phyloP scores from a whole-genome alignment of 2,329 filamentous ascomycete species.

The Penicillium sp. region DNA sequence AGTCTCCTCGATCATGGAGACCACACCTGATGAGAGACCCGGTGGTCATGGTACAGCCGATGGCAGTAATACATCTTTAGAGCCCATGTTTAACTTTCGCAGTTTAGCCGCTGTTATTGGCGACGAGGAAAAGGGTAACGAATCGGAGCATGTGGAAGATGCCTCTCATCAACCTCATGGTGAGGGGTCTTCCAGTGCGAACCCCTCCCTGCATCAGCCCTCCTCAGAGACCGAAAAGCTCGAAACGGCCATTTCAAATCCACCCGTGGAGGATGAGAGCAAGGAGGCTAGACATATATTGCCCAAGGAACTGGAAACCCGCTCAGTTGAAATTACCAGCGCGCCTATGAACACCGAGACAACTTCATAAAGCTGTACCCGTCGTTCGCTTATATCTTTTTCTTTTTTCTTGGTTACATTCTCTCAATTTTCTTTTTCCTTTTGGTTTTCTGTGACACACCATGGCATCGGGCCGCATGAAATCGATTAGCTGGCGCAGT shows the following conservation, averaged over 20 bases:
- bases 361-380: conserved; percentile 26
- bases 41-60: conserved; percentile 57
- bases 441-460: conserved; percentile 8
- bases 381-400: conserved; percentile 1
- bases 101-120: conserved; percentile 86
- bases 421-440: conserved; percentile 7
- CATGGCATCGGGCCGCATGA: conserved; percentile 16
- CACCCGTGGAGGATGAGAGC: conserved; percentile 8
- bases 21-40: conserved; percentile 44
- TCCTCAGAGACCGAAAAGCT: conserved; percentile 6
- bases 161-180: conserved; percentile 19
- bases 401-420: conserved; percentile 4
- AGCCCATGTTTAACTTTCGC: conserved; percentile 89
- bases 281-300: conserved; percentile 24
- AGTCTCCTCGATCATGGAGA: conserved; percentile 75
- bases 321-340: conserved; percentile 39
- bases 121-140: conserved; percentile 58
- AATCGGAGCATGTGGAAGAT: conserved; percentile 45
- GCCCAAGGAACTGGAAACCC: conserved; percentile 42
- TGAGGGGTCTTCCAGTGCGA: conserved; percentile 30
- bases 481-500: conserved; percentile 29
- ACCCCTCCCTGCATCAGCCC: conserved; percentile 21
- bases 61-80: conserved; percentile 57
- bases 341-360: conserved; percentile 30
- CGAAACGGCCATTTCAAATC: conserved; percentile 6